phyloP scores from a whole-genome alignment of 106 monocot species.

The Phalaenopsis aphrodite region DNA sequence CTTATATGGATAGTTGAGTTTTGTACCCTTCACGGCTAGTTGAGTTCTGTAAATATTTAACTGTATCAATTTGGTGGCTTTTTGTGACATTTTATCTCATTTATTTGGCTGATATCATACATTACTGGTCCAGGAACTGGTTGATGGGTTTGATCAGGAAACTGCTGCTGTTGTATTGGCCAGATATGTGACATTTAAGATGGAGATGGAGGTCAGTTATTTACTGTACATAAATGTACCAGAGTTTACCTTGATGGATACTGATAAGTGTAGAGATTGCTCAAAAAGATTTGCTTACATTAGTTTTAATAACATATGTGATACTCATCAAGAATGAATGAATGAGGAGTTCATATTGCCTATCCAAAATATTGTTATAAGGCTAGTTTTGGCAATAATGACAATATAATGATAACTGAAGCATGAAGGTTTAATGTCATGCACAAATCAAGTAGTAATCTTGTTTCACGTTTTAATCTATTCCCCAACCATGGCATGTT shows the following conservation, averaged over 20 bases:
- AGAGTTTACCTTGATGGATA: neutral
- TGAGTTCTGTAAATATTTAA: neutral
- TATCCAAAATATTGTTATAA: neutral
- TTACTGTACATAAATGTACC: neutral
- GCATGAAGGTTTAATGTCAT: neutral
- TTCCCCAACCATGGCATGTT: neutral
- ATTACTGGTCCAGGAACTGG: constrained; percentile 52
- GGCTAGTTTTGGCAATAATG: neutral
- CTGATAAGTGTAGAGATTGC: neutral
- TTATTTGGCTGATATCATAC: constrained; percentile 9
- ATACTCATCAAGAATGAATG: neutral
- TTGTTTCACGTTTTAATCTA: neutral
- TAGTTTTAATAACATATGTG: neutral
- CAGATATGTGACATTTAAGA: constrained; percentile 90
- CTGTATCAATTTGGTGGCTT: neutral
- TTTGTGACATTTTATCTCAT: neutral
- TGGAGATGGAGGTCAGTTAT: constrained; percentile 86
- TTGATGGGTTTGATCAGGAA: constrained; percentile 96
- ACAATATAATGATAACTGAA: neutral
- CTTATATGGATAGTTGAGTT: neutral
- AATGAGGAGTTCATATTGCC: neutral
- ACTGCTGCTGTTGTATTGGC: constrained; percentile 92
- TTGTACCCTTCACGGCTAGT: neutral
- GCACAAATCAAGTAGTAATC: neutral
- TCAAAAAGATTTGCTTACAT: neutral